A percentile compares a stretch with the other conserved stretches of the same genome.
Conservation (phyloP, 2,329 filamentous ascomycete species). For the Fusarium tanahbumbuense region DNA sequence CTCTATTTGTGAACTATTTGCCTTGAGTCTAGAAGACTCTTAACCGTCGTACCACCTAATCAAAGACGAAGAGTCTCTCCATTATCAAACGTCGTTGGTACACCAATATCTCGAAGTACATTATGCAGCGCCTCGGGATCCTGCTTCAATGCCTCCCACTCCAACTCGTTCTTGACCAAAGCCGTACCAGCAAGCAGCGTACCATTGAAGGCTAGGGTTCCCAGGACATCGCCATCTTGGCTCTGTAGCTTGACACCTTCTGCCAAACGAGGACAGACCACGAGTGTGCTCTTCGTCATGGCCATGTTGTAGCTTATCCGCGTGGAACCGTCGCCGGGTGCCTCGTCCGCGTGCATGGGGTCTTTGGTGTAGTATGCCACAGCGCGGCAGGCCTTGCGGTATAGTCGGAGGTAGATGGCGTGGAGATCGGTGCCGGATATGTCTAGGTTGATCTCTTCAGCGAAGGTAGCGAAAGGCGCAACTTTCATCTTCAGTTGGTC, state of each 20-base stretch:
- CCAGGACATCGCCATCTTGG: conserved; percentile 51
- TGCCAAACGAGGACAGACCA: conserved; percentile 64
- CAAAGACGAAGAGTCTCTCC: conserved; percentile 11
- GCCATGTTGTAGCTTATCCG: conserved; percentile 73
- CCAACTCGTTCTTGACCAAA: conserved; percentile 68
- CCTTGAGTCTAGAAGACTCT: background rate
- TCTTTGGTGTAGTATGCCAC: conserved; percentile 41
- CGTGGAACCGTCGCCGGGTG: conserved; percentile 55
- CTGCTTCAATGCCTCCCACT: conserved; percentile 66
- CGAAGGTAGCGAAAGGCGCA: conserved; percentile 60
- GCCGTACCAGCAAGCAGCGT: conserved; percentile 73
- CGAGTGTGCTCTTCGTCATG: conserved; percentile 65
- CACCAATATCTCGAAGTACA: conserved; percentile 48
- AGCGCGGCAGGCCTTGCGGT: conserved; percentile 57
- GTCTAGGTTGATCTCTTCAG: conserved; percentile 51
- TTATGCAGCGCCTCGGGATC: conserved; percentile 45
- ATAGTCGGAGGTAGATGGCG: conserved; percentile 60
- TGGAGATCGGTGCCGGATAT: conserved; percentile 55
- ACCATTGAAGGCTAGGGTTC: conserved; percentile 66
- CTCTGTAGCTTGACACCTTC: conserved; percentile 58
- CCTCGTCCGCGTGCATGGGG: conserved; percentile 29
- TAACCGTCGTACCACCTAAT: background rate
- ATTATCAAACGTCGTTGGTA: conserved; percentile 37
- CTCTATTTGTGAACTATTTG: background rate
- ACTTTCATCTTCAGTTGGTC: conserved; percentile 50